A percentile compares a stretch with the other conserved stretches of the same genome.
These are phyloP conservation scores for Calonectria henricotiae DNA, from an alignment of 2,329 filamentous ascomycete species.

Conservation along the genomic window DNA sequence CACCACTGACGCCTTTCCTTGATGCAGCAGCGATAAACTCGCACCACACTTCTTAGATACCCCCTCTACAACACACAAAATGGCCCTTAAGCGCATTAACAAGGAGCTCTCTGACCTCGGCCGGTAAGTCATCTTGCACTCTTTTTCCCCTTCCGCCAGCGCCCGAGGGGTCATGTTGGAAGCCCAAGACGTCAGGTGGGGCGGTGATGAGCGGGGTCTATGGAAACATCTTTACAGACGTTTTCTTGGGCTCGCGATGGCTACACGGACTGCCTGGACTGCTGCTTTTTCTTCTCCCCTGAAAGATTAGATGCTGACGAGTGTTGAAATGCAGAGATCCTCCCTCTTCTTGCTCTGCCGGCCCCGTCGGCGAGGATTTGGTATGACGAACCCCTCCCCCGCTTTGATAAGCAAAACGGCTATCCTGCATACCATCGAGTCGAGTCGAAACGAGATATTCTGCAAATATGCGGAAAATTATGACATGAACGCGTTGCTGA, in stretches of 20 bases:
- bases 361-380: slow-evolving; percentile 96
- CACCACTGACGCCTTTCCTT: slow-evolving; percentile 49
- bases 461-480: not conserved
- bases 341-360: slow-evolving; percentile 98
- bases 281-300: not conserved
- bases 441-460: slow-evolving; percentile 24
- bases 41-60: slow-evolving; percentile 52
- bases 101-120: slow-evolving; percentile 93
- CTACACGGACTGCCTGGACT: slow-evolving; percentile 11
- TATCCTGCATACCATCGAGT: slow-evolving; percentile 40
- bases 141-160: slow-evolving; percentile 33
- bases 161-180: slow-evolving; percentile 50
- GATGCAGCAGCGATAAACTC: slow-evolving; percentile 51
- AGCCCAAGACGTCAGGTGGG: slow-evolving; percentile 59
- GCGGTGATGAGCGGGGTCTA: slow-evolving; percentile 59
- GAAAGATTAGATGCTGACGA: slow-evolving; percentile 45
- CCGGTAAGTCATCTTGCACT: slow-evolving; percentile 74
- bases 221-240: slow-evolving; percentile 39
- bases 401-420: slow-evolving; percentile 45
- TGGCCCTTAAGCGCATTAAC: slow-evolving; percentile 96
- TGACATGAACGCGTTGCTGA: slow-evolving; percentile 47
- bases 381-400: slow-evolving; percentile 74
- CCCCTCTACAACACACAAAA: slow-evolving; percentile 62
- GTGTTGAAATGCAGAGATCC: slow-evolving; percentile 80
- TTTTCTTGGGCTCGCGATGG: slow-evolving; percentile 40